phyloP scores from a whole-genome alignment of 2,329 filamentous ascomycete genomes.

The Apiospora kogelbergensis region DNA sequence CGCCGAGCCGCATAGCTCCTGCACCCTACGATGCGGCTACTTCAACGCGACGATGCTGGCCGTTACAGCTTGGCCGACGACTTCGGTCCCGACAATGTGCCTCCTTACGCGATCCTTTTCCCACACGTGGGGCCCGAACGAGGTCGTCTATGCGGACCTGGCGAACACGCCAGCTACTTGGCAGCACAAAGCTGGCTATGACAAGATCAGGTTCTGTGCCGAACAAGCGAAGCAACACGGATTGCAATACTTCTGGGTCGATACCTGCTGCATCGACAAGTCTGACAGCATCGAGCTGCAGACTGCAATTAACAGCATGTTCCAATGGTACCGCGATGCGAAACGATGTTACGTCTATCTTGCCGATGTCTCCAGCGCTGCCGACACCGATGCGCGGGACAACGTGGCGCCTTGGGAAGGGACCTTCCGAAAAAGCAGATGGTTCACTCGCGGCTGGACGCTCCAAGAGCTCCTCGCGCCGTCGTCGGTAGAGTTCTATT shows the following conservation, averaged over 20 bases:
- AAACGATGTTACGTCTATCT: slow-evolving; percentile 21
- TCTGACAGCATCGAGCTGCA: neutral
- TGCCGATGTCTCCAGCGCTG: slow-evolving; percentile 14
- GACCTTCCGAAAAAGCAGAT: slow-evolving; percentile 3
- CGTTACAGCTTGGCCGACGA: neutral
- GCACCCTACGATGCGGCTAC: neutral
- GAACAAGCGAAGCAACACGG: neutral
- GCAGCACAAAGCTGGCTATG: neutral
- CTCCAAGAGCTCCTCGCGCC: slow-evolving; percentile 11
- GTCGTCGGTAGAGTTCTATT: slow-evolving; percentile 13
- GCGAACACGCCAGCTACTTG: neutral
- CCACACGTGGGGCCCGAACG: slow-evolving; percentile 2
- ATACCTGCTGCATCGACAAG: slow-evolving; percentile 12
- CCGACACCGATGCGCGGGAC: neutral
- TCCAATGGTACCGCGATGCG: slow-evolving; percentile 18
- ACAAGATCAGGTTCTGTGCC: slow-evolving; percentile 3
- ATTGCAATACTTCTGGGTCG: slow-evolving; percentile 6
- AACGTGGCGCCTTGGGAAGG: neutral
- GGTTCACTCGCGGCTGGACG: slow-evolving; percentile 5
- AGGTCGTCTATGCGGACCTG: neutral
- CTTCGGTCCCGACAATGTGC: neutral
- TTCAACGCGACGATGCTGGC: neutral
- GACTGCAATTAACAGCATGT: slow-evolving; percentile 19
- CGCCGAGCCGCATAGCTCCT: neutral
- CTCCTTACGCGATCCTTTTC: slow-evolving; percentile 9